Conservation (phyloP, 345 rosid species). For the Raphanus raphanistrum region DNA sequence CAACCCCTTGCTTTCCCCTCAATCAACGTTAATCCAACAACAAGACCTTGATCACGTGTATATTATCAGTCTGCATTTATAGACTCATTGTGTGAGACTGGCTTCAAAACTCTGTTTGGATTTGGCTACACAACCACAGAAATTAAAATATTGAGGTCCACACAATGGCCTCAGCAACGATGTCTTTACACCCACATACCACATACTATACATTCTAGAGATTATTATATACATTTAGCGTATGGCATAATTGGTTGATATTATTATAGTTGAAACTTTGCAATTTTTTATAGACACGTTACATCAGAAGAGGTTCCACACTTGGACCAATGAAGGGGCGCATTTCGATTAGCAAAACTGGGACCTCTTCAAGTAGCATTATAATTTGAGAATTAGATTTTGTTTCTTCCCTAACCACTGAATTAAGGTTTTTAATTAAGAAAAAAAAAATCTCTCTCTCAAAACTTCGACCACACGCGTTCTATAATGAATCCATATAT, state of each 20-base stretch:
- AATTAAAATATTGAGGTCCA: slow-evolving; percentile 20
- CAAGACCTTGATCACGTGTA: not conserved
- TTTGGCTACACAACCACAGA: slow-evolving; percentile 26
- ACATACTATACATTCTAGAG: not conserved
- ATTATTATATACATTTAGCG: not conserved
- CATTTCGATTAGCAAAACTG: slow-evolving; percentile 17
- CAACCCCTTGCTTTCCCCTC: not conserved
- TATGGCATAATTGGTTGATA: not conserved
- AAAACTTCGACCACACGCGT: slow-evolving; percentile 7
- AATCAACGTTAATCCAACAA: not conserved
- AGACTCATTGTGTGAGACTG: slow-evolving; percentile 17
- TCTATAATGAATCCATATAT: not conserved
- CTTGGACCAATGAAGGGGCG: slow-evolving; percentile 37
- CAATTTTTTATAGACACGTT: slow-evolving; percentile 21
- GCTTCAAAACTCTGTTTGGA: slow-evolving; percentile 18
- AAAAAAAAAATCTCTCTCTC: not conserved
- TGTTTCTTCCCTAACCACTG: slow-evolving; percentile 36
- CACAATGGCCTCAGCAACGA: slow-evolving; percentile 14
- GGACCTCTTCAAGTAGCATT: slow-evolving; percentile 25
- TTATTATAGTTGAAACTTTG: slow-evolving; percentile 4
- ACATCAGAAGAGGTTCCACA: slow-evolving; percentile 33
- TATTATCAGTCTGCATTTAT: not conserved
- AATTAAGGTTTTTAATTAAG: not conserved
- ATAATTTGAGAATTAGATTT: slow-evolving; percentile 29
- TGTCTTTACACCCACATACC: slow-evolving; percentile 39